A percentile compares a stretch with the other conserved stretches of the same genome.
phyloP scores from a whole-genome alignment of 352 stramenopile genomes.

The Pythium phragmiticola region DNA sequence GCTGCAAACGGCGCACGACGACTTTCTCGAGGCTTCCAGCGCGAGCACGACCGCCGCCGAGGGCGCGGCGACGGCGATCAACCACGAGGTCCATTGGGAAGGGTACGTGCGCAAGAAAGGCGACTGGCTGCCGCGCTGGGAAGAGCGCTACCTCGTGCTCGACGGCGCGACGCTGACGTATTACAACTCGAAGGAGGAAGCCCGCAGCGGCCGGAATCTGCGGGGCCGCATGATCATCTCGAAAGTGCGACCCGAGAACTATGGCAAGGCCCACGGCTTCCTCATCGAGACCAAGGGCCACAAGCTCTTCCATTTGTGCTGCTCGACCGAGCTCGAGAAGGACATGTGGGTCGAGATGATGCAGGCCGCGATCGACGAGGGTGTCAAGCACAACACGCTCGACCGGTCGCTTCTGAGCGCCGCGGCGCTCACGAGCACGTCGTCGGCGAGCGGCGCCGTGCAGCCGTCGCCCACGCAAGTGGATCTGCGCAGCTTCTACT shows the following conservation, averaged over 20 bases:
- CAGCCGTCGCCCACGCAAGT: slow-evolving; percentile 74
- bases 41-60: slow-evolving; percentile 33
- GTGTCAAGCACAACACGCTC: slow-evolving; percentile 34
- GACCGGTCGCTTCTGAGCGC: slow-evolving; percentile 27
- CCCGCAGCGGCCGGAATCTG: slow-evolving; percentile 73
- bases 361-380: slow-evolving; percentile 84
- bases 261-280: slow-evolving; percentile 87
- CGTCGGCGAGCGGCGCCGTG: slow-evolving; percentile 22
- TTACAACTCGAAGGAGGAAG: slow-evolving; percentile 88
- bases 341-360: slow-evolving; percentile 93
- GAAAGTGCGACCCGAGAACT: slow-evolving; percentile 82
- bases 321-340: slow-evolving; percentile 84
- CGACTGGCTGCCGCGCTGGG: slow-evolving; percentile 89
- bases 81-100: slow-evolving; percentile 86
- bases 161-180: slow-evolving; percentile 81
- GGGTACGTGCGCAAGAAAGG: slow-evolving; percentile 89
- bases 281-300: slow-evolving; percentile 86
- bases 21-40: slow-evolving; percentile 37
- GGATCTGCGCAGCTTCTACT: slow-evolving; percentile 85
- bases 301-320: slow-evolving; percentile 89
- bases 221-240: slow-evolving; percentile 80
- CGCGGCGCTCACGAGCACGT: slow-evolving; percentile 12
- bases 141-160: slow-evolving; percentile 86
- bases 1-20: slow-evolving; percentile 11
- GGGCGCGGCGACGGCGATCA: slow-evolving; percentile 33